A percentile compares a stretch with the other conserved stretches of the same genome.
These are phyloP conservation scores for Fusarium anguioides DNA, from an alignment of 2,329 filamentous ascomycete genomes.

Conservation along the genomic window DNA sequence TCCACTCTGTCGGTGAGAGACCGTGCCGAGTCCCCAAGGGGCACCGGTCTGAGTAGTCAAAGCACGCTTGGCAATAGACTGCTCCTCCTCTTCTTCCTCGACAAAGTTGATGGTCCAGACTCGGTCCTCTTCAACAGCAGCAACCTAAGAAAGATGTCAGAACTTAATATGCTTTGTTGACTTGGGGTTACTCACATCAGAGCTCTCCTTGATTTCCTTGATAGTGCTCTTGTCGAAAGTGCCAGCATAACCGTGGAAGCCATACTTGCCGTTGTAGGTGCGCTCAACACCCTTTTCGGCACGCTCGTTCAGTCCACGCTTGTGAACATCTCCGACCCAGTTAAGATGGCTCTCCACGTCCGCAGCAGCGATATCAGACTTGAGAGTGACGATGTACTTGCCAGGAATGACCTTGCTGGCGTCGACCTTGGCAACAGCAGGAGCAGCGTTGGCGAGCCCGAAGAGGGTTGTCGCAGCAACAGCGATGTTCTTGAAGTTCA, in stretches of 20 bases:
- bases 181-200: slow-evolving; percentile 51
- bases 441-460: slow-evolving; percentile 36
- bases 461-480: slow-evolving; percentile 43
- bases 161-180: not conserved
- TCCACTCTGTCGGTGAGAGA: slow-evolving; percentile 47
- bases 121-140: slow-evolving; percentile 46
- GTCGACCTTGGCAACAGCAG: slow-evolving; percentile 31
- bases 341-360: slow-evolving; percentile 60
- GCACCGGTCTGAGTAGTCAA: slow-evolving; percentile 47
- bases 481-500: slow-evolving; percentile 46
- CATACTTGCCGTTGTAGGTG: slow-evolving; percentile 46
- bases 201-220: slow-evolving; percentile 54
- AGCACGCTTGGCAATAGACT: slow-evolving; percentile 39
- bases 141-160: slow-evolving; percentile 42
- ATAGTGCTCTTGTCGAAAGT: slow-evolving; percentile 56
- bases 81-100: slow-evolving; percentile 18
- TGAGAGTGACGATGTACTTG: slow-evolving; percentile 72
- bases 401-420: slow-evolving; percentile 47
- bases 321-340: slow-evolving; percentile 63
- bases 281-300: slow-evolving; percentile 52
- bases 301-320: slow-evolving; percentile 63
- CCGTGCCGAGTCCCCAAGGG: slow-evolving; percentile 50
- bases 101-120: slow-evolving; percentile 46
- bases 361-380: slow-evolving; percentile 58
- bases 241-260: slow-evolving; percentile 57